Conservation (phyloP, 2,329 filamentous ascomycete species). For the Beauveria rudraprayagi region DNA sequence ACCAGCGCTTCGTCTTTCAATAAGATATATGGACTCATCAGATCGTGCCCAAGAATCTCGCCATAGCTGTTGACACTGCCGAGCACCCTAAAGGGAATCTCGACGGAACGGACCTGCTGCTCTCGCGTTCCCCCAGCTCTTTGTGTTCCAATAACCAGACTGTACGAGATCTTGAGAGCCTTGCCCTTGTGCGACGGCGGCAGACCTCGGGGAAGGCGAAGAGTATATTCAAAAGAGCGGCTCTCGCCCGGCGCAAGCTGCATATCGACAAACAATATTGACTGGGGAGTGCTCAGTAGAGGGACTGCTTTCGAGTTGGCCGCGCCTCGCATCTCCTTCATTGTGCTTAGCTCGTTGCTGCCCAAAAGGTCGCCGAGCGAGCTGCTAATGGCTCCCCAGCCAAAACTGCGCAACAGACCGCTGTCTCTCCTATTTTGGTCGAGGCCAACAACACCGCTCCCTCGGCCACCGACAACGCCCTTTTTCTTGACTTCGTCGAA, state of each 20-base stretch:
- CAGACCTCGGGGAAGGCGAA: constrained; percentile 78
- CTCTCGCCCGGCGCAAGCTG: constrained; percentile 83
- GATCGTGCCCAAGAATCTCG: constrained; percentile 83
- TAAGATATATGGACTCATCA: constrained; percentile 90
- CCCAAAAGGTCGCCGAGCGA: constrained; percentile 85
- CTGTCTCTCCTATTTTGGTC: constrained; percentile 66
- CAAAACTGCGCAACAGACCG: constrained; percentile 74
- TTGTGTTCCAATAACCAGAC: constrained; percentile 85
- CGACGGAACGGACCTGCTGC: constrained; percentile 81
- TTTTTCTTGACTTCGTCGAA: constrained; percentile 97
- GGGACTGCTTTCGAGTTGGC: constrained; percentile 82
- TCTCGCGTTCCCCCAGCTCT: constrained; percentile 69
- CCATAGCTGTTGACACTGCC: constrained; percentile 86
- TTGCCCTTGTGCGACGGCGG: constrained; percentile 87
- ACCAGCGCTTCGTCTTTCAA: constrained; percentile 74
- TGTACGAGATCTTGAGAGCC: constrained; percentile 89
- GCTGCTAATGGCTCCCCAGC: constrained; percentile 81
- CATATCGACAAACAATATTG: constrained; percentile 90
- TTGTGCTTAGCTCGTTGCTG: constrained; percentile 78
- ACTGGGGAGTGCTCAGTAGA: constrained; percentile 89
- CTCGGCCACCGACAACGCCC: constrained; percentile 79
- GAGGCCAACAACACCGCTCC: constrained; percentile 76
- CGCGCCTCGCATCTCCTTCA: constrained; percentile 88
- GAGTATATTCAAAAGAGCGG: constrained; percentile 77
- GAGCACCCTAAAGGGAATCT: constrained; percentile 85